Conservation (phyloP, 2,329 filamentous ascomycete species). For the Colletotrichum sp. region DNA sequence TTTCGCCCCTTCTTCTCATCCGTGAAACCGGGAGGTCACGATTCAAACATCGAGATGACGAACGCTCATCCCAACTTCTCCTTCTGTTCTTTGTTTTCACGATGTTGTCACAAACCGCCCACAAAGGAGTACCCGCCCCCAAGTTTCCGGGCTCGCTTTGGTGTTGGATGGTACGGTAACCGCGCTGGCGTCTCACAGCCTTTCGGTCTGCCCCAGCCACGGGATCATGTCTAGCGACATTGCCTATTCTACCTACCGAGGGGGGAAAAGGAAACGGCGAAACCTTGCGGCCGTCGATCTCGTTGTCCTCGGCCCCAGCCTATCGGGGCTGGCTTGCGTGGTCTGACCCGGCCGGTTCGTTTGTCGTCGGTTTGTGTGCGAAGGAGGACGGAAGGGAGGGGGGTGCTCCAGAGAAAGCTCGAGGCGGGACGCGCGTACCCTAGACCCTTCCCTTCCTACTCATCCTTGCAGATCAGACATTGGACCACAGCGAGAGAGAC, state of each 20-base stretch:
- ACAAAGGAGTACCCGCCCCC: constrained; percentile 3
- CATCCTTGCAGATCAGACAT: constrained; percentile 24
- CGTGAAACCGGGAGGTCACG: constrained; percentile 2
- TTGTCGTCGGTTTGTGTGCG: background rate
- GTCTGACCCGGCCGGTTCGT: constrained; percentile 13
- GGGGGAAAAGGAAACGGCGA: background rate
- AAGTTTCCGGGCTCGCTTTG: background rate
- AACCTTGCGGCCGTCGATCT: background rate
- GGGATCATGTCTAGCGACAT: background rate
- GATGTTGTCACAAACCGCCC: background rate
- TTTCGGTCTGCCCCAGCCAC: background rate
- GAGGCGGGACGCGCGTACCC: constrained; percentile 19
- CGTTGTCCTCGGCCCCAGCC: background rate
- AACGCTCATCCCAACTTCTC: background rate
- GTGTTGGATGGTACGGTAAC: background rate
- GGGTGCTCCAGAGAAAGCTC: background rate
- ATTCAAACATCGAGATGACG: constrained; percentile 4
- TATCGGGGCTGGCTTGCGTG: constrained; percentile 4
- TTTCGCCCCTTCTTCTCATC: constrained; percentile 1
- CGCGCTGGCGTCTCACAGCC: background rate
- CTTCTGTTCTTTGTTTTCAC: background rate
- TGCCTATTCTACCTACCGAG: background rate
- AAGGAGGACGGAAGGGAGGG: background rate
- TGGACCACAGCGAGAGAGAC: background rate
- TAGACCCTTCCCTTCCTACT: constrained; percentile 4